A percentile compares a stretch with the other conserved stretches of the same genome.
Evolutionary conservation across 164 flowering plant genomes (phyloP).

Genomic region (Cinnamomum chago): DNA sequence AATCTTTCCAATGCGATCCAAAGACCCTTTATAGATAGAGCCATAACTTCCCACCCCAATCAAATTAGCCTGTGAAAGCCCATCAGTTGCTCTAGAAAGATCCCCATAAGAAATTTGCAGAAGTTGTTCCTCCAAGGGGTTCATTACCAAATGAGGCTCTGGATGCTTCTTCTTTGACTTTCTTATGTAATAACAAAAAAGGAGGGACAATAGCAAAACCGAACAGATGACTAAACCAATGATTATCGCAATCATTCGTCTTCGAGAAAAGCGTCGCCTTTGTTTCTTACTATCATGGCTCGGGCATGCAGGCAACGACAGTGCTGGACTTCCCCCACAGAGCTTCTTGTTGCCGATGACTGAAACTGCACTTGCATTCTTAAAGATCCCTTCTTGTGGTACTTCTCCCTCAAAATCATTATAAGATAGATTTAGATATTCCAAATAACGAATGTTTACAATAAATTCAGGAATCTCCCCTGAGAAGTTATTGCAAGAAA

Average conservation of each 20-base stretch:
- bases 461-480: neutral
- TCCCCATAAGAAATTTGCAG: neutral
- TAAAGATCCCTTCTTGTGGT: neutral
- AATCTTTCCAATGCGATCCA: neutral
- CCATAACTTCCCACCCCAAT: slow-evolving; percentile 2
- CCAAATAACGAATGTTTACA: neutral
- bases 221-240: neutral
- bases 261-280: neutral
- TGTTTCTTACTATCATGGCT: neutral
- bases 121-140: neutral
- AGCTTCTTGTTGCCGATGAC: neutral
- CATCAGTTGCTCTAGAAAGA: neutral
- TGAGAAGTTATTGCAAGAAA: neutral
- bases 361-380: neutral
- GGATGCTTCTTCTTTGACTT: neutral
- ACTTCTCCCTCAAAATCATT: neutral
- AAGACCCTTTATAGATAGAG: neutral
- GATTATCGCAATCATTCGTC: neutral
- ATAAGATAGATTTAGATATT: neutral
- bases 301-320: neutral
- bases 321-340: neutral
- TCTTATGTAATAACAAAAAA: neutral
- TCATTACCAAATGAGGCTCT: neutral
- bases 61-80: neutral
- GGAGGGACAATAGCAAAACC: neutral